Conservation (phyloP, 176 grass and related monocot species). For the Cenchrus americanus region DNA sequence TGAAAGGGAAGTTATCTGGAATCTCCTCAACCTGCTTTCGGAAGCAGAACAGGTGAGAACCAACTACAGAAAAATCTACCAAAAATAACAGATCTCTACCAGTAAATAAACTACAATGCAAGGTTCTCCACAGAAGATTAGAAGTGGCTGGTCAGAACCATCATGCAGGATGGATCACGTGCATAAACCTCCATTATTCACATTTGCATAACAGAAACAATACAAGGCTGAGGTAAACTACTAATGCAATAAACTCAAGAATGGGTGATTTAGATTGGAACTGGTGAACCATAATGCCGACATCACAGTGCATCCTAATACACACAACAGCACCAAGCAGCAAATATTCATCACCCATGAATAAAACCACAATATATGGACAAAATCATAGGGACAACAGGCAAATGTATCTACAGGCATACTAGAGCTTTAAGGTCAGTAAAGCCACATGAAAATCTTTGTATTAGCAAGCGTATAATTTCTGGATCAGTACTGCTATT, state of each 20-base stretch:
- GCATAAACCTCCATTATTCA: background rate
- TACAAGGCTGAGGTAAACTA: background rate
- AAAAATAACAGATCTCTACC: background rate
- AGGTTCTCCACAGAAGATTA: background rate
- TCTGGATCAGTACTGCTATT: background rate
- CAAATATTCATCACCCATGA: background rate
- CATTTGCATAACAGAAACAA: background rate
- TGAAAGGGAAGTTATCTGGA: slow-evolving; percentile 78
- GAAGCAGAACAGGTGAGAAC: slow-evolving; percentile 4
- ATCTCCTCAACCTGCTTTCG: slow-evolving; percentile 68
- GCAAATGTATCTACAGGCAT: background rate
- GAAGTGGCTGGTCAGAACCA: background rate
- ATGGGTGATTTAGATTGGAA: slow-evolving; percentile 20
- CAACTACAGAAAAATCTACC: background rate
- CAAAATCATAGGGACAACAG: background rate
- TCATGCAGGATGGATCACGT: background rate
- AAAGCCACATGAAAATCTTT: background rate
- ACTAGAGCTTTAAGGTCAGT: background rate
- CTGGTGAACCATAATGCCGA: background rate
- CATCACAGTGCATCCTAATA: background rate
- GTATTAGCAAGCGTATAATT: background rate
- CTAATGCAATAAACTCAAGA: background rate
- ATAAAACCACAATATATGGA: background rate
- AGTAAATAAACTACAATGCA: background rate
- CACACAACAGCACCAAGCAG: background rate